Evolutionary conservation across 2,329 filamentous ascomycete genomes (phyloP), one percentile per base, ranked within the genome.

Genomic region (Sarocladium brachiariae): DNA sequence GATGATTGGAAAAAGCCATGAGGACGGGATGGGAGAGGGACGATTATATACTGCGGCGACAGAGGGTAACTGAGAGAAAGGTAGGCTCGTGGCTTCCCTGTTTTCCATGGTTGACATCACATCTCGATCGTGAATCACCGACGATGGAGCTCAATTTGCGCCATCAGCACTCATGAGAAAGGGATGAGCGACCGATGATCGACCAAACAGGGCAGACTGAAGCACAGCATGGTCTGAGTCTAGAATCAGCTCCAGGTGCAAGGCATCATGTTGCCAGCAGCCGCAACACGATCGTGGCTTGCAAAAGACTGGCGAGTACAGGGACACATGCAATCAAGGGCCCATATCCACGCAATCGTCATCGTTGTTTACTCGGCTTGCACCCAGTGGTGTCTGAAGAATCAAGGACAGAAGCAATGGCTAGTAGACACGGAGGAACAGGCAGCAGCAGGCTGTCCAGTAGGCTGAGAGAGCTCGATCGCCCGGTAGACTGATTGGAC

Each of bases 111-210:
- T 31, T 31, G 4, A 33, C 43, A 31, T 33, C 27, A 47, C 43
- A 47, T 47, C 43, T 47, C 43, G 43, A 47, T 47, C 43, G 19
- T 33, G 43, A 21, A 47, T 47, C 25, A 47, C 24, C 39, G 27
- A 33, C 24, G 24, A 47, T 47, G 43, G 43, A 47, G 43, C 43
- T 47, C 43, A 25, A 47, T 47, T 33, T 18, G 14, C 25, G 25
- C 43, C 43, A 47, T 9, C n/a, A 31, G 43, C 43, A 31, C 16
- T n/a, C 24, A 47, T 25, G 25, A 3, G 43, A 18, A 23, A 6
- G 27, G 16, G 7, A 23, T 23, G 21, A 31, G 27, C 43, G 19
- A 4, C 16, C 24, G 25, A 19, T 16, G 43, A 10, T 31, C 7
- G 8, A 21, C 16, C 43, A 47, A 47, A 47, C 43, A 47, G 19